Evolutionary conservation across 2,329 filamentous ascomycete species (phyloP), one percentile per base, ranked within the genome.

Genomic region (Mycosphaerella arachidis): DNA sequence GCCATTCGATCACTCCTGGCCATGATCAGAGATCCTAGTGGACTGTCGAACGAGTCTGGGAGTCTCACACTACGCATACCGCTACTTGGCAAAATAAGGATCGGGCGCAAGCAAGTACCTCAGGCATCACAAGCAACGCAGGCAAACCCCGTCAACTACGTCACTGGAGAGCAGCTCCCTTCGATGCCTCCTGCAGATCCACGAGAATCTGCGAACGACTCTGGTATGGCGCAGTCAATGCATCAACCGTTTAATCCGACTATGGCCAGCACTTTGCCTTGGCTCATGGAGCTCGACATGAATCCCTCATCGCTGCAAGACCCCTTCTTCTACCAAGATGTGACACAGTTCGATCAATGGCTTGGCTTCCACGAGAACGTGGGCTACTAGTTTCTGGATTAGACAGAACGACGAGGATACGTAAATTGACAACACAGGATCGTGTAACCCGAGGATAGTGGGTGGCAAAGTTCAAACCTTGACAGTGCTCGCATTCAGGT

Each of bases 211-310:
- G n/a, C 30, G 30, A 35, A 29, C 30, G 50, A 35, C 9, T 10
- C 4, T 7, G n/a, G 35, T 1, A 13, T 29, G n/a, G 13, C 27
- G 43, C 54, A 56, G 18, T 43, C 40, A 10, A 48, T 35, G 29
- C 6, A 31, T 18, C 9, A 24, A 55, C 30, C 46, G 8, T 57
- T 53, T 35, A 53, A 57, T 29, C 13, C 48, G 7, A 24, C 30
- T 6, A 50, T 37, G 5, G 18, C 37, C 35, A 59, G 55, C 27
- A 59, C 57, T 6, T 29, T 63, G 48, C 64, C 64, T 2, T 65
- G 64, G 64, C 43, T 60, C 9, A 61, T 66, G 60, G 59, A 66
- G 53, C 58, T 65, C 8, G 59, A 66, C 29, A 63, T 66, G 57
- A 61, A 63, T 24, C 54, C 55, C 10, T 57, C 63, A 6, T 59